Conservation (phyloP, 2,329 filamentous ascomycete genomes). For the Trichothecium roseum region DNA sequence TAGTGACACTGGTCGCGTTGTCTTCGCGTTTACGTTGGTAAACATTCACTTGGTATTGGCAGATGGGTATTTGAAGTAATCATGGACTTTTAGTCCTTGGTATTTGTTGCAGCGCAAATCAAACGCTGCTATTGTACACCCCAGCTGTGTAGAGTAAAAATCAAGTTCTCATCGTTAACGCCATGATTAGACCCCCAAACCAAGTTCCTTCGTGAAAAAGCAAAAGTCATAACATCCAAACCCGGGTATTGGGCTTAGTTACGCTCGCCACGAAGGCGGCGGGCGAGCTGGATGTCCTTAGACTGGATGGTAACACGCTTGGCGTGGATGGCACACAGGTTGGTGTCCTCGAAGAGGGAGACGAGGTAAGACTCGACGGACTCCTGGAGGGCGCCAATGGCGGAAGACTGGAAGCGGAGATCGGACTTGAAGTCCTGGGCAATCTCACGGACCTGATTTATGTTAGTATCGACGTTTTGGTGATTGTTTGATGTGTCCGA, state of each 20-base stretch:
- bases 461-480: conserved; percentile 6
- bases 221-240: conserved; percentile 30
- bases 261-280: conserved; percentile 88
- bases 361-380: conserved; percentile 98
- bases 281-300: conserved; percentile 95
- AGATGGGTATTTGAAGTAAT: not conserved
- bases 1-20: too few relatives aligned
- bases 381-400: conserved; percentile 95
- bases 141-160: conserved; percentile 30
- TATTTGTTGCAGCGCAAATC: conserved; percentile 18
- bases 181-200: conserved; percentile 33
- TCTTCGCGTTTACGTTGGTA: too few relatives aligned
- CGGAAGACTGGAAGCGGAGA: conserved; percentile 95
- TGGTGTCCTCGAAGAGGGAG: conserved; percentile 96
- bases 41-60: not conserved
- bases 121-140: conserved; percentile 4
- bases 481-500: conserved; percentile 3
- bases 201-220: conserved; percentile 26
- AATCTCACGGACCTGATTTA: conserved; percentile 70
- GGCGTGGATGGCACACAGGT: conserved; percentile 96
- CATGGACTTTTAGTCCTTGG: conserved; percentile 14
- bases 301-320: conserved; percentile 98
- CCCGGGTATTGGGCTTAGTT: conserved; percentile 49
- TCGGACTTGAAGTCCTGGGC: conserved; percentile 93
- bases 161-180: conserved; percentile 32